Conservation (phyloP, 1,284 basidiomycete genomes). For the Trametes hirsuta region DNA sequence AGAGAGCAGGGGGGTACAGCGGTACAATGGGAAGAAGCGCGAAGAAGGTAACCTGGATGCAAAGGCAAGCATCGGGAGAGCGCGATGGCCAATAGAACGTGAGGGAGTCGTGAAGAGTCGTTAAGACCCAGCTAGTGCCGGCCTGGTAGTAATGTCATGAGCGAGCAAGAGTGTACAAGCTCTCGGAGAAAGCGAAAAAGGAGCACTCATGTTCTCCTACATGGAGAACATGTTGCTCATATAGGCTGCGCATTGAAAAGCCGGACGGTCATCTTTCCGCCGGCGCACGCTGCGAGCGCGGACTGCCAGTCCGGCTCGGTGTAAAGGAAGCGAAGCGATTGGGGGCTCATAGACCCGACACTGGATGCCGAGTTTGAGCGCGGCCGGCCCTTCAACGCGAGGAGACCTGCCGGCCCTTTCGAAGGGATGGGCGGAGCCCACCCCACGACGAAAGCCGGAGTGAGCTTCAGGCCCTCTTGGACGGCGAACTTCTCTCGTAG, state of each 20-base stretch:
- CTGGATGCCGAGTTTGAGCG: slow-evolving; percentile 44
- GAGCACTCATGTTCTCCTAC: background rate
- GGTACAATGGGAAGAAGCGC: slow-evolving; percentile 3
- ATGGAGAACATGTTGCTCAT: background rate
- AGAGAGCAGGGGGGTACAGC: background rate
- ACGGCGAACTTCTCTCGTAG: slow-evolving; percentile 65
- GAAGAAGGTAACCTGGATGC: slow-evolving; percentile 1
- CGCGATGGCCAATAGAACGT: slow-evolving; percentile 9
- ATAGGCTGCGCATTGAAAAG: slow-evolving; percentile 34
- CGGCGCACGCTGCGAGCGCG: slow-evolving; percentile 34
- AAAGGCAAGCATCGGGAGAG: slow-evolving; percentile 8
- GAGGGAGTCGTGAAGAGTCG: slow-evolving; percentile 26
- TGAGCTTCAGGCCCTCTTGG: slow-evolving; percentile 58
- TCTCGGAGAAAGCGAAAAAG: background rate
- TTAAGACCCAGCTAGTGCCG: background rate
- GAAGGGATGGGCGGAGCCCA: slow-evolving; percentile 34
- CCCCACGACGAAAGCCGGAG: slow-evolving; percentile 56
- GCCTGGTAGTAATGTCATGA: background rate
- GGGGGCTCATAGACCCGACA: slow-evolving; percentile 24
- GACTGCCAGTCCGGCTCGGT: slow-evolving; percentile 46
- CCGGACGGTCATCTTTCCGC: slow-evolving; percentile 39
- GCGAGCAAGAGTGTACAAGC: background rate
- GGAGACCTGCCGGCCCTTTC: slow-evolving; percentile 15
- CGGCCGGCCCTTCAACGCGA: slow-evolving; percentile 25
- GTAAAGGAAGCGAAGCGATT: slow-evolving; percentile 40